These are phyloP conservation scores for Penicillium nordicum DNA, from an alignment of 2,329 filamentous ascomycete species.

Conservation along the genomic window DNA sequence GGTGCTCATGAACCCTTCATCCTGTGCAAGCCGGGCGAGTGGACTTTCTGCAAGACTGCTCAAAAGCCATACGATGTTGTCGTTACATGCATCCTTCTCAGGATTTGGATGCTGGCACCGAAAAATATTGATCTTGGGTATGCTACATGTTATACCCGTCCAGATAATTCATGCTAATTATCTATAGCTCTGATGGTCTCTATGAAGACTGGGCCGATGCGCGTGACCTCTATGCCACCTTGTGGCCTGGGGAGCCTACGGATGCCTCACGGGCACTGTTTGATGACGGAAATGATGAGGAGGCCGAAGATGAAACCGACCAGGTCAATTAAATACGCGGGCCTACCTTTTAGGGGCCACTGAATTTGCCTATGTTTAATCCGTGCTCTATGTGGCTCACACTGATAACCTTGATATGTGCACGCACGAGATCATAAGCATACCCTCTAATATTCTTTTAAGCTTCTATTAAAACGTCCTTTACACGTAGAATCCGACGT, in stretches of 20 bases:
- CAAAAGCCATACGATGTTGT: slow-evolving; percentile 19
- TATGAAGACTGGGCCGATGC: slow-evolving; percentile 4
- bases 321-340: background rate
- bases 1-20: slow-evolving; percentile 8
- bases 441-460: background rate
- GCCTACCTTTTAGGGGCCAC: background rate
- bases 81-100: slow-evolving; percentile 17
- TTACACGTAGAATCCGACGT: too few species aligned
- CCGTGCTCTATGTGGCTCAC: too few species aligned
- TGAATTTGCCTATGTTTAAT: too few species aligned
- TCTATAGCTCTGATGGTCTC: slow-evolving; percentile 6
- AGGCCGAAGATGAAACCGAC: background rate
- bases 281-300: background rate
- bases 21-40: background rate
- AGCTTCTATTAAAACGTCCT: too few species aligned
- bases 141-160: background rate
- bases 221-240: background rate
- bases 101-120: slow-evolving; percentile 18
- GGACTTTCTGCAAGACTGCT: slow-evolving; percentile 14
- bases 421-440: background rate
- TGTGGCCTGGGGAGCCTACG: slow-evolving; percentile 3
- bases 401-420: background rate
- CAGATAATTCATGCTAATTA: background rate
- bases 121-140: background rate
- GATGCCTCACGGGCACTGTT: background rate